Conservation (phyloP, 2,329 filamentous ascomycete species). For the Paramyrothecium sp. region DNA sequence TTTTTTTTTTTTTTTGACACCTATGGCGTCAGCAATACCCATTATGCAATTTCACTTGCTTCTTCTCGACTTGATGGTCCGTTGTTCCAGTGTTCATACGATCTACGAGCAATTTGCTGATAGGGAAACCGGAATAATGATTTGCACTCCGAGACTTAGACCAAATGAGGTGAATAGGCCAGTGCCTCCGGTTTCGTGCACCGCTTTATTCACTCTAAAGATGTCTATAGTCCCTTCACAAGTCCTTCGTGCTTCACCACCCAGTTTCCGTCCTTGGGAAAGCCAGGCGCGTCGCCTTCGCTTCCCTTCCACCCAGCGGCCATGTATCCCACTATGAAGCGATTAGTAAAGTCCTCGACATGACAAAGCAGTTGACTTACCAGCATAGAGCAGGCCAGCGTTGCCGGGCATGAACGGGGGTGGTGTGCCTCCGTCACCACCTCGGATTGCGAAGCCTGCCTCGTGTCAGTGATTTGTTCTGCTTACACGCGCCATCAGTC, state of each 20-base stretch:
- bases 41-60: too few relatives aligned
- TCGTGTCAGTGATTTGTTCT: background rate
- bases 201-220: too few relatives aligned
- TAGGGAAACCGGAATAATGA: too few relatives aligned
- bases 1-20: too few relatives aligned
- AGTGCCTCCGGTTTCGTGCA: too few relatives aligned
- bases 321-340: conserved; percentile 32
- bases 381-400: conserved; percentile 31
- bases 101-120: too few relatives aligned
- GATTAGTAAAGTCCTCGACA: background rate
- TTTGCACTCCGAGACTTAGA: too few relatives aligned
- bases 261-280: conserved; percentile 32
- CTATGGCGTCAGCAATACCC: too few relatives aligned
- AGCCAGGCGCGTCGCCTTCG: conserved; percentile 27
- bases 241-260: conserved; percentile 31
- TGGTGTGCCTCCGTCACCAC: conserved; percentile 23
- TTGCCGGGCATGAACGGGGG: conserved; percentile 36
- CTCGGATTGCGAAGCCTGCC: conserved; percentile 24
- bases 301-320: conserved; percentile 21
- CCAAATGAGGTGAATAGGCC: too few relatives aligned
- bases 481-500: background rate
- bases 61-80: too few relatives aligned
- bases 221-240: conserved; percentile 25
- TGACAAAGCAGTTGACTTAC: background rate
- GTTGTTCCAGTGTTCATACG: too few relatives aligned